phyloP scores from a whole-genome alignment of 108 stramenopile species.

The Nitzschia inconspicua region DNA sequence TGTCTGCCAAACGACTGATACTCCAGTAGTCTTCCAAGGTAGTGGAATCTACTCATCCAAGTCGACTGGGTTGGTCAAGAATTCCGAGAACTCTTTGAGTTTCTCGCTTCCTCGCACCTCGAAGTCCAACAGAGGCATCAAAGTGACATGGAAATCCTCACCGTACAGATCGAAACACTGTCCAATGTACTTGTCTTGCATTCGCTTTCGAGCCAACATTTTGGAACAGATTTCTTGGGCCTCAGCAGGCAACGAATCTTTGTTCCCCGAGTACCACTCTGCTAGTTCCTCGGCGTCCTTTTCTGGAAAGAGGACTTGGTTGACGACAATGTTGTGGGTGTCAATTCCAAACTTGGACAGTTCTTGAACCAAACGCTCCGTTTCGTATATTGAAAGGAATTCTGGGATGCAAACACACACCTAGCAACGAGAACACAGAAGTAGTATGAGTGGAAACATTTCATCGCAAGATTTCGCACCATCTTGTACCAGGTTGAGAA shows the following conservation, averaged over 20 bases:
- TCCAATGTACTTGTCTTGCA: constrained; percentile 99
- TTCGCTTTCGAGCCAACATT: constrained; percentile 96
- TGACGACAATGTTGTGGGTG: constrained; percentile 98
- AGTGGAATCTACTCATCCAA: constrained; percentile 66
- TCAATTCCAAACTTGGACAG: constrained; percentile 98
- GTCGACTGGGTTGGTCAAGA: constrained; percentile 87
- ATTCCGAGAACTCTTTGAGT: constrained; percentile 83
- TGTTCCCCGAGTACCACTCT: constrained; percentile 88
- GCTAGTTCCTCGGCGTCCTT: constrained; percentile 95
- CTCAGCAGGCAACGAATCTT: constrained; percentile 79
- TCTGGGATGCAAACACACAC: constrained; percentile 98
- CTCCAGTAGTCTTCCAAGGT: too few relatives aligned
- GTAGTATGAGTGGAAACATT: background rate
- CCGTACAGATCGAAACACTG: constrained; percentile 99
- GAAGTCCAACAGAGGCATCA: constrained; percentile 97
- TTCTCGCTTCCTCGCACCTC: constrained; percentile 93
- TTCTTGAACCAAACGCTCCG: constrained; percentile 99
- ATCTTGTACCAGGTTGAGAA: too few relatives aligned
- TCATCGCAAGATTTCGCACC: background rate
- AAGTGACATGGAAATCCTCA: constrained; percentile 96
- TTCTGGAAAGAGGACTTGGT: constrained; percentile 99
- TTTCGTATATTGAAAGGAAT: constrained; percentile 99
- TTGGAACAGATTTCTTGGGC: constrained; percentile 94
- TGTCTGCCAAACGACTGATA: too few relatives aligned
- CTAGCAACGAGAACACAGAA: constrained; percentile 2